Base-by-base conservation (phyloP, 2,329 filamentous ascomycete species). In the Zasmidium angulare region DNA sequence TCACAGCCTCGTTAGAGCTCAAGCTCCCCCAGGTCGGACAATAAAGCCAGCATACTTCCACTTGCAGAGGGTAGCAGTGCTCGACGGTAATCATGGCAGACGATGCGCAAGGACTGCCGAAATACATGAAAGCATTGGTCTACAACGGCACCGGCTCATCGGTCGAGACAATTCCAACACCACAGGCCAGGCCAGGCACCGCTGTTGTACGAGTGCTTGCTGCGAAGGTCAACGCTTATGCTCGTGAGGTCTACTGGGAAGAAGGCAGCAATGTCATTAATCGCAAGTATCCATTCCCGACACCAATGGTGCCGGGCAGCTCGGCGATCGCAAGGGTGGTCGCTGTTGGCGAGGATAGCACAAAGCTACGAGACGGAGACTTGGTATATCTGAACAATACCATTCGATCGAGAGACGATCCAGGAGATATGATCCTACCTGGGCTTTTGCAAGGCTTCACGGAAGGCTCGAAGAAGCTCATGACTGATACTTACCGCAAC, bases 401-500 rank as follows among this genome's bases (percentile, higher is more conserved):
- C 1, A 68, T 79, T 14, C 73, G 70, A 11, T 69, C 65, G 0
- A 75, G 78, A 2, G 77, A 79, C 56, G 64, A 79, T 50, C 66
- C 70, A 0, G 53, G 60, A 6, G 64, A 61, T 17, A n/a, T 67
- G 6, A 69, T 75, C 53, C 60, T 75, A 58, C 1, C 67, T 19
- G 55, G 48, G 3, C 14, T 70, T 9, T 69, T 70, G 21, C 71
- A 71, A 55, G 4, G 57, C 63, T 3, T 73, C 63, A 68, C 51
- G 2, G 68, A 68, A 1, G 67, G 67, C 3, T 70, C 67, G 36
- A 60, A 61, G 56, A 72, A 69, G 60, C 59, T 77, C 60, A 74
- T 73, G 69, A 49, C 56, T 10, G 70, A 68, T 0, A 71, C 68
- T 10, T 79, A 75, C 75, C 70, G 73, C 1, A 62, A 79, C 50